Percentiles rank a stretch among this genome's conserved stretches.
phyloP scores from a whole-genome alignment of 106 monocot species.

The Allium sativum region DNA sequence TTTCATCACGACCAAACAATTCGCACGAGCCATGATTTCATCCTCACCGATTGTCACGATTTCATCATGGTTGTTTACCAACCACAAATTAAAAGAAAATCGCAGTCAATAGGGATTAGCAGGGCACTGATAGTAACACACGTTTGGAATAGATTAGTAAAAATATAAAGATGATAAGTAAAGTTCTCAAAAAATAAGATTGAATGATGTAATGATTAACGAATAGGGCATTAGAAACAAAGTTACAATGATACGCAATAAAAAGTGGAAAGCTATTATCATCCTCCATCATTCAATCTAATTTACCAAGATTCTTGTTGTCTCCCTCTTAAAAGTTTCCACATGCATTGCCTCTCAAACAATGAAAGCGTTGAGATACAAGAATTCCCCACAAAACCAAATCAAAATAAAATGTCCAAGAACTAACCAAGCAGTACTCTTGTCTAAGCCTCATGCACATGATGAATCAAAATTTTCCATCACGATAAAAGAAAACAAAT shows the following conservation, averaged over 20 bases:
- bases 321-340: slow-evolving; percentile 9
- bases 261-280: slow-evolving; percentile 2
- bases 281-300: slow-evolving; percentile 3
- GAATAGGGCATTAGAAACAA: slow-evolving; percentile 1
- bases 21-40: no score
- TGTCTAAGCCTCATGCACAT: not conserved
- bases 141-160: not conserved
- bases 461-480: not conserved
- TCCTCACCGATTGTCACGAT: no score
- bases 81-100: no score
- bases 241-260: slow-evolving; percentile 4
- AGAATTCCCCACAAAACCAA: not conserved
- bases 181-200: not conserved
- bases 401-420: not conserved
- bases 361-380: not conserved
- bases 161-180: not conserved
- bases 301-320: slow-evolving; percentile 8
- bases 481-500: not conserved
- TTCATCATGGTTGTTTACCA: no score
- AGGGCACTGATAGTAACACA: no score
- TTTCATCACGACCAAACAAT: no score
- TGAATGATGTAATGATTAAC: no score
- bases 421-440: not conserved
- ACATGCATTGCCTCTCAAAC: slow-evolving; percentile 7
- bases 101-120: no score